These are phyloP conservation scores for Gossypium schwendimanii DNA, from an alignment of 441 rosid species.

Conservation along the genomic window DNA sequence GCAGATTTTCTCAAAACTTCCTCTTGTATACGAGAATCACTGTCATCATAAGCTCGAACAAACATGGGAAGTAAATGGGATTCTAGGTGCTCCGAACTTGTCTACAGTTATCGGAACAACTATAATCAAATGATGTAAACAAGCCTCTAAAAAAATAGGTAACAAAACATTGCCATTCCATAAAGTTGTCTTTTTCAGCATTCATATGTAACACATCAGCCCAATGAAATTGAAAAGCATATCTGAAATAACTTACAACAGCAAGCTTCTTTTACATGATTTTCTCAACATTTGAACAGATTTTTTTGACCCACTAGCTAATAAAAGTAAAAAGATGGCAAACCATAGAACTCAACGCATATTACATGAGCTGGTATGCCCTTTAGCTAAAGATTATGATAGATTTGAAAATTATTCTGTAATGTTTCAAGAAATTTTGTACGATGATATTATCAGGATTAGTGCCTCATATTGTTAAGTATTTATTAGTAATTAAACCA, in stretches of 20 bases:
- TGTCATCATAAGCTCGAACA: slow-evolving; percentile 88
- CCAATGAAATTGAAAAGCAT: background rate
- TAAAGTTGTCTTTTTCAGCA: background rate
- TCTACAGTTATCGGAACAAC: slow-evolving; percentile 38
- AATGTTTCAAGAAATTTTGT: background rate
- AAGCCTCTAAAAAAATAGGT: background rate
- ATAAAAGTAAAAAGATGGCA: background rate
- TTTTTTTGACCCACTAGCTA: background rate
- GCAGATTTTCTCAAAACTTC: slow-evolving; percentile 76
- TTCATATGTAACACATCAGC: background rate
- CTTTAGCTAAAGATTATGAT: background rate
- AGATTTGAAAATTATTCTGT: background rate
- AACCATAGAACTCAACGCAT: background rate
- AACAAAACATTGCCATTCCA: background rate
- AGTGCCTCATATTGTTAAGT: background rate
- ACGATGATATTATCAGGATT: background rate
- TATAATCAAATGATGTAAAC: slow-evolving; percentile 4
- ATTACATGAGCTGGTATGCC: background rate
- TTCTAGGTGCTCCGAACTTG: slow-evolving; percentile 57
- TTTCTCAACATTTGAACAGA: background rate
- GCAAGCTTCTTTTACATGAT: background rate
- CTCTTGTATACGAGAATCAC: slow-evolving; percentile 90
- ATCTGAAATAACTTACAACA: background rate
- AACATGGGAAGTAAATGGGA: slow-evolving; percentile 72
- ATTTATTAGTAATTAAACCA: background rate